Conservation (phyloP, 140 eudicot species). For the Bidens hawaiensis region DNA sequence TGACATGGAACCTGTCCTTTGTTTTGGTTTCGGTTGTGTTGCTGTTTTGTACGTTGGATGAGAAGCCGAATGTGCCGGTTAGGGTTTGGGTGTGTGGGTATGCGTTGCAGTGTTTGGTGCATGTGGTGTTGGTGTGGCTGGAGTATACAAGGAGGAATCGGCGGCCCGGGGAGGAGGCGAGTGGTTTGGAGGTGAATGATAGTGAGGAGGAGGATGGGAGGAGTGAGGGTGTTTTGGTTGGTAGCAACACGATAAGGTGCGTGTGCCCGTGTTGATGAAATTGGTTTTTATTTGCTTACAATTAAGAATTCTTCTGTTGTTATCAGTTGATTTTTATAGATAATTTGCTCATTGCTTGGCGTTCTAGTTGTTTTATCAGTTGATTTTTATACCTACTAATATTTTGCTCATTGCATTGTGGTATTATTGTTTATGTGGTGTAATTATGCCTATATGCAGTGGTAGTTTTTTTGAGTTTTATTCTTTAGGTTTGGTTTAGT, state of each 20-base stretch:
- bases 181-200: conserved; percentile 15
- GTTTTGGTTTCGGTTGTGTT: conserved; percentile 56
- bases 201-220: conserved; percentile 39
- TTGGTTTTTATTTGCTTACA: neutral
- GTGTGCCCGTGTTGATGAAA: neutral
- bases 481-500: neutral
- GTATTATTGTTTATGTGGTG: neutral
- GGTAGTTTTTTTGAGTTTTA: neutral
- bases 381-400: too few species aligned
- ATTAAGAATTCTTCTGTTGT: too few species aligned
- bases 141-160: conserved; percentile 59
- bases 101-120: conserved; percentile 76
- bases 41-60: conserved; percentile 42
- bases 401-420: too few species aligned
- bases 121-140: conserved; percentile 74
- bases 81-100: conserved; percentile 92
- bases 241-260: conserved; percentile 42
- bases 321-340: too few species aligned
- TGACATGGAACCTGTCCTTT: conserved; percentile 75
- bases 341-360: too few species aligned
- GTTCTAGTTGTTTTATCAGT: too few species aligned
- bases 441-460: neutral
- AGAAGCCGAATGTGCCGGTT: too few species aligned
- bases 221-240: conserved; percentile 29
- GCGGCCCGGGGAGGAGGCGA: conserved; percentile 22